These are phyloP conservation scores for Metschnikowia gelsemii DNA, from an alignment of 805 yeast genomes.

Conservation along the genomic window DNA sequence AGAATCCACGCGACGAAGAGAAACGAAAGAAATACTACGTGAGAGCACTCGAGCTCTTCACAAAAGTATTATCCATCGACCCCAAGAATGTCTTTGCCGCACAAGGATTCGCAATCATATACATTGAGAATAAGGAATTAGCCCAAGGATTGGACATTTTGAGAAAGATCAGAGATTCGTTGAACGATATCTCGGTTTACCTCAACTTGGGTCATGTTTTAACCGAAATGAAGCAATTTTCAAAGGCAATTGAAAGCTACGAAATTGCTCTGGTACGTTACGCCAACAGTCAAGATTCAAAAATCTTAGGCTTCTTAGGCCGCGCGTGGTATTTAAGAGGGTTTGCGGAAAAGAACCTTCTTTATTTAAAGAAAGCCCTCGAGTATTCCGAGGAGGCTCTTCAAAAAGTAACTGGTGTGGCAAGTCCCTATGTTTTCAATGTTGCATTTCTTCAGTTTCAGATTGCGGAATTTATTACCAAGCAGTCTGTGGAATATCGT, in stretches of 20 bases:
- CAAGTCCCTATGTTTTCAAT: slow-evolving; percentile 61
- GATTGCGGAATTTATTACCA: slow-evolving; percentile 77
- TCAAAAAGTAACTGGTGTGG: slow-evolving; percentile 27
- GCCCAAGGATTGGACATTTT: slow-evolving; percentile 81
- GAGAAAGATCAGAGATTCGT: slow-evolving; percentile 84
- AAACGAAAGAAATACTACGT: slow-evolving; percentile 72
- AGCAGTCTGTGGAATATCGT: slow-evolving; percentile 57
- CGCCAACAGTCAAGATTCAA: slow-evolving; percentile 61
- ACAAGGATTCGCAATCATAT: slow-evolving; percentile 92
- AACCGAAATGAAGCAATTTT: slow-evolving; percentile 74
- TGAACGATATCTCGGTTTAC: slow-evolving; percentile 79
- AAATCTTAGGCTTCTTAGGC: slow-evolving; percentile 70
- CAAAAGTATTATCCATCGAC: slow-evolving; percentile 83
- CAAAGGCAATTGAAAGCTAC: slow-evolving; percentile 86
- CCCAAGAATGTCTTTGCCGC: slow-evolving; percentile 91
- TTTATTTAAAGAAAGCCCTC: slow-evolving; percentile 59
- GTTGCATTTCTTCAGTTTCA: slow-evolving; percentile 82
- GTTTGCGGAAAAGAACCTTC: slow-evolving; percentile 58
- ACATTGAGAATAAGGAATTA: slow-evolving; percentile 78
- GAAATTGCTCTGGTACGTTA: slow-evolving; percentile 72
- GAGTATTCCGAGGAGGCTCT: slow-evolving; percentile 62
- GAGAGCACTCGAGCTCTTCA: slow-evolving; percentile 89
- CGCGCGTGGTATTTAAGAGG: slow-evolving; percentile 88
- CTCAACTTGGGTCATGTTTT: slow-evolving; percentile 87
- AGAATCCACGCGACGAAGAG: slow-evolving; percentile 48